Evolutionary conservation across 257 asterid genomes (phyloP), one percentile per base, ranked within the genome.

Genomic region (Lycium ferocissimum): DNA sequence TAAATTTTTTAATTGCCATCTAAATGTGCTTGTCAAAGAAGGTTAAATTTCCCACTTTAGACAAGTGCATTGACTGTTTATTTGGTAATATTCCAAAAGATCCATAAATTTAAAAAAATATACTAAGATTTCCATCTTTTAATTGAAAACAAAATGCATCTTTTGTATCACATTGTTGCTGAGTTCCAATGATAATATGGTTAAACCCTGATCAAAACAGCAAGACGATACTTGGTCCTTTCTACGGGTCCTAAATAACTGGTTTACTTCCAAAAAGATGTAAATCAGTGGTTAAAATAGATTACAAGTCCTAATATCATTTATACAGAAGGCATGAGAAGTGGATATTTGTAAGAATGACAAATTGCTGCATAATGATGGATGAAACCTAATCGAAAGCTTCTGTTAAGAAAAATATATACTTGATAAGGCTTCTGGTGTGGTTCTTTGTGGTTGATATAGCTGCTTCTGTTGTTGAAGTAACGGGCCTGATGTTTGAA

Each of bases 381-480:
- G 62, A 57, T 14, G 62, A 57, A 18, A 57, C 62, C 8, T 5
- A 83, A 43, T 37, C 51, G 57, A n/a, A 83, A 38, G 18, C 66
- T 72, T 79, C 59, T 78, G 81, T 38, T 76, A 56, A 20, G 67
- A 80, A 45, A 84, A 80, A 71, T 73, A 88, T 94, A 87, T 89
- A 95, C 99, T 88, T 85, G 93, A 81, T 86, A 97, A 89, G 83
- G 87, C 95, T 88, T 95, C 99, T 4, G 93, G 90, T 56, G 88
- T 82, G 89, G 83, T 87, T 89, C 98, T 90, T 87, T 92, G 96
- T 82, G 97, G 84, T 87, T 92, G 99, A 89, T 89, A 69, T 58
- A 90, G 81, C 89, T 92, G 97, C 88, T 93, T 93, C 90, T 91
- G 98, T 58, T 90, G 98, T 88, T 91, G 98, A 93, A 89, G 94